Conservation (phyloP, 495 filamentous ascomycete genomes). For the Daldinia loculata region DNA sequence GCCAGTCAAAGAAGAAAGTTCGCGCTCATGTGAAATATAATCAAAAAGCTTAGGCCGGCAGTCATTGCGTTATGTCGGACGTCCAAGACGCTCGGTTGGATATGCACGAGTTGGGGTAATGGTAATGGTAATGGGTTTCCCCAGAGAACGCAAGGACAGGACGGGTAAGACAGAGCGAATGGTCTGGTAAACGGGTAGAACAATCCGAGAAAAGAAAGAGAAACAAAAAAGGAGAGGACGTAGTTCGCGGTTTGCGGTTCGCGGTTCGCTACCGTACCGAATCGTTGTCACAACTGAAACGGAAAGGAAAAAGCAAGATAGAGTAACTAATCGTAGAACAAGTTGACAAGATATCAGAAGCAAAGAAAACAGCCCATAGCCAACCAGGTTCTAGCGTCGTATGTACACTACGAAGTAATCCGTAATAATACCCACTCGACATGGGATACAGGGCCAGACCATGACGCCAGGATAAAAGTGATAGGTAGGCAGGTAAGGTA, state of each 20-base stretch:
- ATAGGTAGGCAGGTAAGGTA: constrained; percentile 13
- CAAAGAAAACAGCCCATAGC: constrained; percentile 34
- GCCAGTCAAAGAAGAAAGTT: constrained; percentile 16
- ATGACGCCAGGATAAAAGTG: constrained; percentile 37
- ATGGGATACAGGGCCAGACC: constrained; percentile 40
- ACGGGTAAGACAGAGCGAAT: constrained; percentile 15
- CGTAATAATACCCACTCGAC: constrained; percentile 34
- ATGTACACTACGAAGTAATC: constrained; percentile 31
- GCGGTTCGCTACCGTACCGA: constrained; percentile 23
- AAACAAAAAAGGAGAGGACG: constrained; percentile 11
- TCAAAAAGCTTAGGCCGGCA: constrained; percentile 28
- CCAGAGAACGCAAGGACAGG: constrained; percentile 33
- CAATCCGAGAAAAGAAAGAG: constrained; percentile 23
- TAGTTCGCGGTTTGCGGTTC: constrained; percentile 15
- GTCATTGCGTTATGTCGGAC: constrained; percentile 19
- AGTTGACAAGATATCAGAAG: constrained; percentile 28
- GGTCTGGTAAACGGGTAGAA: constrained; percentile 10
- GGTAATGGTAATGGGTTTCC: constrained; percentile 4
- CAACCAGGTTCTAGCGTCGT: constrained; percentile 41
- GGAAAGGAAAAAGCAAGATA: constrained; percentile 25
- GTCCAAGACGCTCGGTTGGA: constrained; percentile 29
- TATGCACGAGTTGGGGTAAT: constrained; percentile 32
- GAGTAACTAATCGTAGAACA: constrained; percentile 16
- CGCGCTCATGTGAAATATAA: constrained; percentile 28
- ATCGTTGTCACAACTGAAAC: constrained; percentile 32